A percentile compares a stretch with the other conserved stretches of the same genome.
These are phyloP conservation scores for Alternaria rosae DNA, from an alignment of 2,329 filamentous ascomycete species.

Conservation along the genomic window DNA sequence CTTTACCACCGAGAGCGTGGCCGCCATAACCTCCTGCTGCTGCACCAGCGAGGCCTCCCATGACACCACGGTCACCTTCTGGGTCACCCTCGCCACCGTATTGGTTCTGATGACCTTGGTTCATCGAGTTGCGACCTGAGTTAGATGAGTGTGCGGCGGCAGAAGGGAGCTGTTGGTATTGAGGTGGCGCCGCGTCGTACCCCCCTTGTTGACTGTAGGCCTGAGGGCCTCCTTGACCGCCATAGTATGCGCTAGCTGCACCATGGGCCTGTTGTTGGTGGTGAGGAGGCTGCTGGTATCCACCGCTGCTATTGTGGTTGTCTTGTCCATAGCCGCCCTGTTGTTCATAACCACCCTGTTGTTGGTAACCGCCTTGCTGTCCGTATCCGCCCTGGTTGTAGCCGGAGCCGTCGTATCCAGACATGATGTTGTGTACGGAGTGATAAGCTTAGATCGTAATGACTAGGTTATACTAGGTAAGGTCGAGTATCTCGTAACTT, in stretches of 20 bases:
- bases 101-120: conserved; percentile 34
- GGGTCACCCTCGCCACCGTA: conserved; percentile 29
- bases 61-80: conserved; percentile 36
- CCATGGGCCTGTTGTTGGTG: conserved; percentile 12
- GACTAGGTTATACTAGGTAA: not conserved
- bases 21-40: conserved; percentile 38
- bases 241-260: conserved; percentile 24
- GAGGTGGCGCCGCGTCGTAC: conserved; percentile 5
- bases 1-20: conserved; percentile 33
- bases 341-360: conserved; percentile 7
- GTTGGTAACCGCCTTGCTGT: not conserved
- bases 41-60: conserved; percentile 36
- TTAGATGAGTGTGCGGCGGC: conserved; percentile 31
- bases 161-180: conserved; percentile 30
- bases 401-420: conserved; percentile 12
- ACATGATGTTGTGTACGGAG: conserved; percentile 13
- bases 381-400: conserved; percentile 9
- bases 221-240: conserved; percentile 12
- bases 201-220: conserved; percentile 22
- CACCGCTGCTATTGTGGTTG: conserved; percentile 15
- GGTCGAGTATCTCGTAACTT: not conserved
- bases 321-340: conserved; percentile 13
- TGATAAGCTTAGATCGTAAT: not conserved
- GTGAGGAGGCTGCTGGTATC: conserved; percentile 14
- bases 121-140: conserved; percentile 30